These are phyloP conservation scores for Halenospora varia DNA, from an alignment of 495 filamentous ascomycete genomes.

Conservation along the genomic window DNA sequence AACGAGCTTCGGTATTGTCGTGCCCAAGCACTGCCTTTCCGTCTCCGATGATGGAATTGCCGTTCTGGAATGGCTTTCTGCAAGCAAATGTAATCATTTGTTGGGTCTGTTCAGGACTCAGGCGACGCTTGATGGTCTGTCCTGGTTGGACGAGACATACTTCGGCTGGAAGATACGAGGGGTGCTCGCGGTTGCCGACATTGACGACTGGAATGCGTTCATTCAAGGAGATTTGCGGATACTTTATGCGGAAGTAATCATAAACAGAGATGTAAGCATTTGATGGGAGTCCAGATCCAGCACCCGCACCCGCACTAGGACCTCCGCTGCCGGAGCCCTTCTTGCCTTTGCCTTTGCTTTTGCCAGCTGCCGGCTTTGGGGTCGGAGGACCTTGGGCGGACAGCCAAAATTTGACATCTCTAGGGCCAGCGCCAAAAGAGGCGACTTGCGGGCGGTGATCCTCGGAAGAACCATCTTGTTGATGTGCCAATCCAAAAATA, in stretches of 20 bases:
- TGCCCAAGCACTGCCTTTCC: slow-evolving; percentile 49
- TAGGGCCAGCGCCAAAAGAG: slow-evolving; percentile 40
- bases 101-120: slow-evolving; percentile 51
- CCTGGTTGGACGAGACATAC: slow-evolving; percentile 60
- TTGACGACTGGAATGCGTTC: slow-evolving; percentile 62
- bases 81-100: slow-evolving; percentile 69
- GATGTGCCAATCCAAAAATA: slow-evolving; percentile 43
- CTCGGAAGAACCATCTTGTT: slow-evolving; percentile 12
- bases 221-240: slow-evolving; percentile 35
- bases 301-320: neutral
- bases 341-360: slow-evolving; percentile 11
- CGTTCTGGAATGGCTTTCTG: slow-evolving; percentile 60
- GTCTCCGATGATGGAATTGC: slow-evolving; percentile 53
- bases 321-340: slow-evolving; percentile 6
- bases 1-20: slow-evolving; percentile 33
- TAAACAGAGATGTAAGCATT: slow-evolving; percentile 43
- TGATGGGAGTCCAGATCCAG: slow-evolving; percentile 5
- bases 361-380: neutral
- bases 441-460: slow-evolving; percentile 36
- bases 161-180: slow-evolving; percentile 66
- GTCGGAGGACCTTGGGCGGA: slow-evolving; percentile 8
- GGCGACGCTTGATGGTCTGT: slow-evolving; percentile 54
- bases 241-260: slow-evolving; percentile 48
- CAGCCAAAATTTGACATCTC: slow-evolving; percentile 47
- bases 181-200: slow-evolving; percentile 52